These are phyloP conservation scores for Pseudogymnoascus destructans DNA, from an alignment of 2,329 filamentous ascomycete genomes.

Conservation along the genomic window DNA sequence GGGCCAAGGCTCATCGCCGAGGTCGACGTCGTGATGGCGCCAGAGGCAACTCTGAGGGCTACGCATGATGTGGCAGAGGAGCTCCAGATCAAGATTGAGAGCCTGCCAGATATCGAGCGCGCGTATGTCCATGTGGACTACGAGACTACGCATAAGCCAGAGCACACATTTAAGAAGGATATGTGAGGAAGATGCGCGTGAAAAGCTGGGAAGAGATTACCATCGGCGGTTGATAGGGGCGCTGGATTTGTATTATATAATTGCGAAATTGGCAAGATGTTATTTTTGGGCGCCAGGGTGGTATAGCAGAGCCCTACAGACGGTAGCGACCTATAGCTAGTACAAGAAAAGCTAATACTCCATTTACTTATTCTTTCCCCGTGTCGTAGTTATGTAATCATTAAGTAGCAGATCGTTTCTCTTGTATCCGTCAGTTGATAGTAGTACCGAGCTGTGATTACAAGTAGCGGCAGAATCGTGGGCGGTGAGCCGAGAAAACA, in stretches of 20 bases:
- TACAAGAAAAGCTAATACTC: not conserved
- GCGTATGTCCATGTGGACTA: slow-evolving; percentile 97
- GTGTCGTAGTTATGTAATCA: not conserved
- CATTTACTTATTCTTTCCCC: not conserved
- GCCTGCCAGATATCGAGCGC: slow-evolving; percentile 78
- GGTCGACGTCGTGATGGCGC: slow-evolving; percentile 91
- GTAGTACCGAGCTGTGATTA: not conserved
- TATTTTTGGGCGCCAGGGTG: not conserved
- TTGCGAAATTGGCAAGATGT: not conserved
- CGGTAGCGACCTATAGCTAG: not conserved
- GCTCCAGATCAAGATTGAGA: slow-evolving; percentile 87
- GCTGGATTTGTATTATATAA: not conserved
- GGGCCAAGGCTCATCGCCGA: slow-evolving; percentile 84
- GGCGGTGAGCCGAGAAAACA: slow-evolving; percentile 1
- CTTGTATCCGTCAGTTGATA: not conserved
- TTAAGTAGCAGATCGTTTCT: not conserved
- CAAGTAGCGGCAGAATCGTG: not conserved
- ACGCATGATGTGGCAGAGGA: slow-evolving; percentile 92
- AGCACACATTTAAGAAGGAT: slow-evolving; percentile 56
- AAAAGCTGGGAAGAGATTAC: not conserved
- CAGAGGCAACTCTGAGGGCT: slow-evolving; percentile 53
- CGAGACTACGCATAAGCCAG: slow-evolving; percentile 88
- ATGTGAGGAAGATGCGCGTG: slow-evolving; percentile 27
- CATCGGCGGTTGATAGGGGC: not conserved
- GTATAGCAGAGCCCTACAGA: not conserved